These are phyloP conservation scores for Cephaloascus fragrans DNA, from an alignment of 805 yeast species.

Conservation along the genomic window DNA sequence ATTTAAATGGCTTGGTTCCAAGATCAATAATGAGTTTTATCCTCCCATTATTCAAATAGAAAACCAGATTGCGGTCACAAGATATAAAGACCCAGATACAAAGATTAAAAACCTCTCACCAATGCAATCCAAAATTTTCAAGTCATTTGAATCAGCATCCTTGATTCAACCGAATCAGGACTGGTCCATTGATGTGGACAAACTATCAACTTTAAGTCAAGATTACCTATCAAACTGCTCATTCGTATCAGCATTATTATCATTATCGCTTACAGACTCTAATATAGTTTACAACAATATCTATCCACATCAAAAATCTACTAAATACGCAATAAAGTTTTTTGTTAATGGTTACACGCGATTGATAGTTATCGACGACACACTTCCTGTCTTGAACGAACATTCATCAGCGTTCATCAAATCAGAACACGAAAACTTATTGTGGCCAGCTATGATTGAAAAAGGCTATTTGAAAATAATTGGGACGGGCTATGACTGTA, in stretches of 20 bases:
- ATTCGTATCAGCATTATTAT: constrained; percentile 57
- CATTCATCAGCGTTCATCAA: constrained; percentile 25
- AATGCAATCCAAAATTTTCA: neutral
- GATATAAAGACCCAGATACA: neutral
- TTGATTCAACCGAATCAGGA: neutral
- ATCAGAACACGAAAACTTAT: constrained; percentile 15
- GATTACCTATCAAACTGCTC: constrained; percentile 62
- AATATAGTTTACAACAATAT: constrained; percentile 13
- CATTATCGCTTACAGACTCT: constrained; percentile 24
- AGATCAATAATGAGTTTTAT: neutral
- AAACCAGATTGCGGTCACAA: neutral
- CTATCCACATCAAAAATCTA: constrained; percentile 13
- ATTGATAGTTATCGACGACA: constrained; percentile 34
- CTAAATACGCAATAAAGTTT: constrained; percentile 29
- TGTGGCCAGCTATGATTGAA: constrained; percentile 71
- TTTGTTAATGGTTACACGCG: constrained; percentile 45
- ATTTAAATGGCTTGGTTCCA: neutral
- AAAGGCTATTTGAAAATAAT: constrained; percentile 59
- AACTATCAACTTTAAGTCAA: constrained; percentile 25
- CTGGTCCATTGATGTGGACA: neutral
- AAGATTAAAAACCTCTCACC: neutral
- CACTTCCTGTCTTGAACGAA: constrained; percentile 25
- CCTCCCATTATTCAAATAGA: neutral
- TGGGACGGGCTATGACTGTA: constrained; percentile 47
- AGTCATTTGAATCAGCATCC: neutral